Conservation (phyloP, 2,329 filamentous ascomycete genomes). For the Beauveria rudraprayagi region DNA sequence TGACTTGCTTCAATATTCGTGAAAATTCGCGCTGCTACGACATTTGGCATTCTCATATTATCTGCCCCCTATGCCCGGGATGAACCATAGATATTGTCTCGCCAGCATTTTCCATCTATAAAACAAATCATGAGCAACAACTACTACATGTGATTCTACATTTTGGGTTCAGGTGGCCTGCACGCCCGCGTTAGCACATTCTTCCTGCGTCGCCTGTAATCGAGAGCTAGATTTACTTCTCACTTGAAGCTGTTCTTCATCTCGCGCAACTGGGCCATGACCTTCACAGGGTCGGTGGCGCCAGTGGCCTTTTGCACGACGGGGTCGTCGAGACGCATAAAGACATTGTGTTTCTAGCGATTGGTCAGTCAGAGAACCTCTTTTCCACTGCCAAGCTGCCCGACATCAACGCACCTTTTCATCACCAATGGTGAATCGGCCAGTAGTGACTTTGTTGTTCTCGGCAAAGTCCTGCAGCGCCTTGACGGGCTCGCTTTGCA, state of each 20-base stretch:
- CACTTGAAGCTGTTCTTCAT: slow-evolving; percentile 77
- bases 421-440: slow-evolving; percentile 92
- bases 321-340: slow-evolving; percentile 86
- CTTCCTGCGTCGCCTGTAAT: neutral
- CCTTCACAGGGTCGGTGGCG: slow-evolving; percentile 68
- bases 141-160: slow-evolving; percentile 16
- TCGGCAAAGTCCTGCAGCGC: slow-evolving; percentile 70
- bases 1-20: neutral
- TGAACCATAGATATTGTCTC: slow-evolving; percentile 5
- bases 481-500: slow-evolving; percentile 67
- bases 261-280: slow-evolving; percentile 79
- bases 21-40: neutral
- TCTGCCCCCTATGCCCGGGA: slow-evolving; percentile 1
- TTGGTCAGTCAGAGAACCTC: neutral
- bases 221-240: slow-evolving; percentile 26
- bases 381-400: too few relatives aligned
- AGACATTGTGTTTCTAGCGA: slow-evolving; percentile 78
- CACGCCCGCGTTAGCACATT: neutral
- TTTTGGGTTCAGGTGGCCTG: slow-evolving; percentile 22
- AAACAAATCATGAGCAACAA: neutral
- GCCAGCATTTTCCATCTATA: slow-evolving; percentile 4
- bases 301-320: slow-evolving; percentile 77
- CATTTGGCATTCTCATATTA: slow-evolving; percentile 5
- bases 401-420: slow-evolving; percentile 61
- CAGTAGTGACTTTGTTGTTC: slow-evolving; percentile 79